Percentiles rank a stretch among this genome's conserved stretches.
phyloP scores from a whole-genome alignment of 2,329 filamentous ascomycete genomes.

The Colletotrichum sublineola region DNA sequence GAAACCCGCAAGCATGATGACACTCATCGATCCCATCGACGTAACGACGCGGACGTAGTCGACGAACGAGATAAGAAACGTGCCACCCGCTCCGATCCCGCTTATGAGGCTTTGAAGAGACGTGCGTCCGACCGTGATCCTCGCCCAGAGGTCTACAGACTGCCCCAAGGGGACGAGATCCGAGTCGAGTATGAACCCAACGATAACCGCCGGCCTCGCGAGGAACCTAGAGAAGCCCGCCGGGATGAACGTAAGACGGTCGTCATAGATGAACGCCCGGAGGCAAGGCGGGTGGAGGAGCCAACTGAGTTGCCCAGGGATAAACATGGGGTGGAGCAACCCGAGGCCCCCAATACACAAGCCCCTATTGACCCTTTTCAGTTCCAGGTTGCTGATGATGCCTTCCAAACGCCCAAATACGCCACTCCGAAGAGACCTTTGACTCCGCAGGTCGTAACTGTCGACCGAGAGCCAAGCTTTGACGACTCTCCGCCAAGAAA shows the following conservation, averaged over 20 bases:
- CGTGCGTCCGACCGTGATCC: constrained; percentile 17
- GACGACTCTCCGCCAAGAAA: constrained; percentile 52
- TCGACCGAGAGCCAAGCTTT: constrained; percentile 67
- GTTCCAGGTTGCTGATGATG: constrained; percentile 67
- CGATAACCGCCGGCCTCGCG: constrained; percentile 40
- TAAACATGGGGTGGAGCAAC: constrained; percentile 40
- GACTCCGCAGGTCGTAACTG: constrained; percentile 65
- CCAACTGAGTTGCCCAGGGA: constrained; percentile 41
- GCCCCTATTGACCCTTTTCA: constrained; percentile 69
- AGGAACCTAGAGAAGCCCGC: constrained; percentile 45
- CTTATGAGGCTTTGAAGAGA: constrained; percentile 42
- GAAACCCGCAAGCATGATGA: constrained; percentile 50
- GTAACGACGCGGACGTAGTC: constrained; percentile 39
- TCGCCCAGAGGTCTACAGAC: constrained; percentile 33
- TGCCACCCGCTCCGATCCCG: constrained; percentile 48
- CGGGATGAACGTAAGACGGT: constrained; percentile 43
- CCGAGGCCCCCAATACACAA: constrained; percentile 45
- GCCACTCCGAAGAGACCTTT: constrained; percentile 57
- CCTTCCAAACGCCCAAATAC: constrained; percentile 60
- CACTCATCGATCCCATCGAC: constrained; percentile 45
- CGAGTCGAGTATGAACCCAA: constrained; percentile 40
- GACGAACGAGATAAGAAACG: constrained; percentile 46
- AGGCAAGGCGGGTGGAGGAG: constrained; percentile 48
- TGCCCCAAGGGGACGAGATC: constrained; percentile 41
- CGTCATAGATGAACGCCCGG: constrained; percentile 40